Evolutionary conservation across 108 stramenopile genomes (phyloP).

Genomic region (Schizochytrium sp.): DNA sequence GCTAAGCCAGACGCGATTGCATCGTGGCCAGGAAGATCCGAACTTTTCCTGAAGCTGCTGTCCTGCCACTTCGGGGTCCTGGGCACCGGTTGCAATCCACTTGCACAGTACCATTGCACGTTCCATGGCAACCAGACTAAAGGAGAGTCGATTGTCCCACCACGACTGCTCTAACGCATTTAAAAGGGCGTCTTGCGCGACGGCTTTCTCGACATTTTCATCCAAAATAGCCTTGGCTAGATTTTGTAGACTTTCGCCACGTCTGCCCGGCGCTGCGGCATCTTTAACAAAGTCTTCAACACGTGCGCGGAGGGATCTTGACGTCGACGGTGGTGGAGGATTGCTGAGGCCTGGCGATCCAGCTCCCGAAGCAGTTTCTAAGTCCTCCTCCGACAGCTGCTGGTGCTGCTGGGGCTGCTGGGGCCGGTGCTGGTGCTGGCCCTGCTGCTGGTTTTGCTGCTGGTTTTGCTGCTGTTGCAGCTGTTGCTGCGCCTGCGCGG

Average conservation of each 20-base stretch:
- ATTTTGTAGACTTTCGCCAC: neutral
- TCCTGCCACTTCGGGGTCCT: neutral
- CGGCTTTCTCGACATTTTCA: neutral
- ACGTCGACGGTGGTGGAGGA: no score
- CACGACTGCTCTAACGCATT: neutral
- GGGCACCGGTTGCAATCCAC: neutral
- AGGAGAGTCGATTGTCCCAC: neutral
- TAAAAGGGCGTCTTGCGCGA: neutral
- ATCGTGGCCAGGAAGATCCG: neutral
- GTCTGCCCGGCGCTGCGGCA: neutral
- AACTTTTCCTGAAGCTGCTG: neutral
- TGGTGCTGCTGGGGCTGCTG: no score
- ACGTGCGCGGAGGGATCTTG: no score
- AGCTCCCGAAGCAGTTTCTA: no score
- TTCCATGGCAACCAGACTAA: neutral
- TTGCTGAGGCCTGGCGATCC: no score
- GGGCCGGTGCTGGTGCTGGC: neutral
- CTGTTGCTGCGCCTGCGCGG: neutral
- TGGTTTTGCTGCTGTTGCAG: neutral
- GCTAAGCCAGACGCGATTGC: conserved; percentile 9
- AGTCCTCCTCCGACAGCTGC: no score
- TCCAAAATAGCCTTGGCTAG: neutral
- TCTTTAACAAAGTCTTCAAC: no score
- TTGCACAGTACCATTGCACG: neutral
- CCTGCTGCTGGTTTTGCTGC: neutral